phyloP scores from a whole-genome alignment of 106 monocot genomes.

The Allium fistulosum region DNA sequence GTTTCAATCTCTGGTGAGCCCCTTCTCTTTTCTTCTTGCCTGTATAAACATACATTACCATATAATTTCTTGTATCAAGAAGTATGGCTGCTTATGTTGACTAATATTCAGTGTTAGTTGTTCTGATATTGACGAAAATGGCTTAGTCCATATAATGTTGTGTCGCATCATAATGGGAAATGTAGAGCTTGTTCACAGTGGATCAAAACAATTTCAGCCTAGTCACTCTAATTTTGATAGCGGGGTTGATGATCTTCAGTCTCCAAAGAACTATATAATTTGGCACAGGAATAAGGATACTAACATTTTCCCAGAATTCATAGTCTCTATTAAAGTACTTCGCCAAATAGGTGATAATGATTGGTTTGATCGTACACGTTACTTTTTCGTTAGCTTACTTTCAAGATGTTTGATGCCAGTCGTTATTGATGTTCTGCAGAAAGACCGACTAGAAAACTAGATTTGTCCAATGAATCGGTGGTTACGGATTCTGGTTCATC shows the following conservation, averaged over 20 bases:
- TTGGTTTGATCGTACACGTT: not conserved
- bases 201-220: constrained; percentile 50
- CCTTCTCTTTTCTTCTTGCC: not conserved
- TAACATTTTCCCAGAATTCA: constrained; percentile 57
- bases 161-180: constrained; percentile 81
- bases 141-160: constrained; percentile 50
- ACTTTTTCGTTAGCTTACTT: too few species aligned
- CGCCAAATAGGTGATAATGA: constrained; percentile 45
- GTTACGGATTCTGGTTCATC: constrained; percentile 32
- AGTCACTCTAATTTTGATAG: constrained; percentile 51
- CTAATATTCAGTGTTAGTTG: constrained; percentile 50
- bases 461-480: constrained; percentile 34
- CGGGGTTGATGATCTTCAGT: constrained; percentile 60
- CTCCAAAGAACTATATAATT: constrained; percentile 60
- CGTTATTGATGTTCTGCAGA: constrained; percentile 40
- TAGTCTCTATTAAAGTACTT: constrained; percentile 50
- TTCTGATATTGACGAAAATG: constrained; percentile 67
- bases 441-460: constrained; percentile 36
- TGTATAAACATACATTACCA: constrained; percentile 5
- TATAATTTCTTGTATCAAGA: constrained; percentile 14
- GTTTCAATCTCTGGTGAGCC: constrained; percentile 55
- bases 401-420: too few species aligned
- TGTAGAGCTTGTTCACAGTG: constrained; percentile 37
- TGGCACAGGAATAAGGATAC: constrained; percentile 54
- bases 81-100: constrained; percentile 12